Percentiles rank a stretch among this genome's conserved stretches.
These are phyloP conservation scores for Bassia scoparia DNA, from an alignment of 148 eudicot genomes.

Conservation along the genomic window DNA sequence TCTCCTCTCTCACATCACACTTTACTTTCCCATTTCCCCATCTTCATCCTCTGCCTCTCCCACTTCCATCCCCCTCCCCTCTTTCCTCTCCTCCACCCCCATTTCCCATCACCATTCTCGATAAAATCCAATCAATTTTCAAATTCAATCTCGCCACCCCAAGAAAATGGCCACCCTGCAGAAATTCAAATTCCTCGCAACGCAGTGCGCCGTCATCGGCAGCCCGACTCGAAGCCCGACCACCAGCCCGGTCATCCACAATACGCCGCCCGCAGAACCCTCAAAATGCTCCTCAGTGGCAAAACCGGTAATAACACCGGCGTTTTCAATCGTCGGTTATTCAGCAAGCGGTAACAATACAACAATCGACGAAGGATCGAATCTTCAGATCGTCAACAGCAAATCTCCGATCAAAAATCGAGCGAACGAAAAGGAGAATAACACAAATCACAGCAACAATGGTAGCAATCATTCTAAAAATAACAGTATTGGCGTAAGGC, in stretches of 20 bases:
- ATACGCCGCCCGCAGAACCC: slow-evolving; percentile 93
- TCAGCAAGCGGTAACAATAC: neutral
- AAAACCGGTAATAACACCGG: slow-evolving; percentile 26
- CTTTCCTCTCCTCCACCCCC: neutral
- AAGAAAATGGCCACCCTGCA: slow-evolving; percentile 63
- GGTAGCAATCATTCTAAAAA: slow-evolving; percentile 8
- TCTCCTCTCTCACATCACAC: neutral
- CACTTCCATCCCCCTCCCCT: slow-evolving; percentile 1
- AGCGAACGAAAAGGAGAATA: slow-evolving; percentile 20
- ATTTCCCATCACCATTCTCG: slow-evolving; percentile 19
- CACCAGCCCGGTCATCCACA: slow-evolving; percentile 76
- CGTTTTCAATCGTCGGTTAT: slow-evolving; percentile 31
- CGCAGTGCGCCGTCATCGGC: slow-evolving; percentile 68
- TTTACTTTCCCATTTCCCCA: slow-evolving; percentile 31
- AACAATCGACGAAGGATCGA: slow-evolving; percentile 24
- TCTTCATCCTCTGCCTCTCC: neutral
- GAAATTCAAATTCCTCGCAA: slow-evolving; percentile 79
- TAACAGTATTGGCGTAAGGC: slow-evolving; percentile 28
- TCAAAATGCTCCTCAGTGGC: slow-evolving; percentile 74
- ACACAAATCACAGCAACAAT: too few species aligned
- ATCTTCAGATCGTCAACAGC: slow-evolving; percentile 17
- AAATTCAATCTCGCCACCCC: neutral
- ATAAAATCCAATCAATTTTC: neutral
- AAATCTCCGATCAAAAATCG: slow-evolving; percentile 1
- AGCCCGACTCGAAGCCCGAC: slow-evolving; percentile 79